Evolutionary conservation across 345 rosid genomes (phyloP).

Genomic region (Barbarea vulgaris): DNA sequence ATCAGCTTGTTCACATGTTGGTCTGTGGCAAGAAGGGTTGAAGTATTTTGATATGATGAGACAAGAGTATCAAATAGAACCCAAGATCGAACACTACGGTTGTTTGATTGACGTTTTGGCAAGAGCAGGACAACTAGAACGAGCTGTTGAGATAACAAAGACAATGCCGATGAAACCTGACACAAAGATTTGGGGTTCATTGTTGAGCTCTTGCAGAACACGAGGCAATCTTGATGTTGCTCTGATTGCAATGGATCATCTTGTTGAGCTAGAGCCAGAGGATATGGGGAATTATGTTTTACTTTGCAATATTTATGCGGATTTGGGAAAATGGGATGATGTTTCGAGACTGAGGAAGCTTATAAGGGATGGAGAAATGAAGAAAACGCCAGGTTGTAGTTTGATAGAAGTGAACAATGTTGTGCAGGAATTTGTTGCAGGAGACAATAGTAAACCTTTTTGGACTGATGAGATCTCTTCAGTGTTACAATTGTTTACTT

Average conservation of each 20-base stretch:
- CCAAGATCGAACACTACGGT: constrained; percentile 55
- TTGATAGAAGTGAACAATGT: constrained; percentile 55
- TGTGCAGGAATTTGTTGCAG: constrained; percentile 60
- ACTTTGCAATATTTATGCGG: constrained; percentile 65
- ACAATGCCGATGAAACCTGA: constrained; percentile 54
- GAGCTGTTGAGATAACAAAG: constrained; percentile 43
- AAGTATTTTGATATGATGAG: constrained; percentile 52
- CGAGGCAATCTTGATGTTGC: constrained; percentile 46
- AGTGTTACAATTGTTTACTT: constrained; percentile 48
- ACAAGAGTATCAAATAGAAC: constrained; percentile 46
- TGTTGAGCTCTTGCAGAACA: constrained; percentile 53
- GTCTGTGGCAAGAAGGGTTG: constrained; percentile 51
- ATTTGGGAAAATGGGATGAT: constrained; percentile 54
- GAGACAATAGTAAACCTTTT: constrained; percentile 52
- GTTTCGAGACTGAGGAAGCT: constrained; percentile 52
- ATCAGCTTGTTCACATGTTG: constrained; percentile 57
- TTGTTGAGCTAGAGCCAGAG: constrained; percentile 57
- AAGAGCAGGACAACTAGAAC: constrained; percentile 44
- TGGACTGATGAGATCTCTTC: constrained; percentile 44
- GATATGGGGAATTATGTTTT: constrained; percentile 57
- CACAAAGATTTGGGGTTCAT: constrained; percentile 60
- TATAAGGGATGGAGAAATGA: constrained; percentile 47
- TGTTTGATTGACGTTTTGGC: constrained; percentile 61
- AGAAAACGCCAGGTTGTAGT: constrained; percentile 63
- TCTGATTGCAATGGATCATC: constrained; percentile 52